A percentile compares a stretch with the other conserved stretches of the same genome.
These are phyloP conservation scores for Umbelopsis sp. DNA, from an alignment of 371 early-diverging fungal species.

Conservation along the genomic window DNA sequence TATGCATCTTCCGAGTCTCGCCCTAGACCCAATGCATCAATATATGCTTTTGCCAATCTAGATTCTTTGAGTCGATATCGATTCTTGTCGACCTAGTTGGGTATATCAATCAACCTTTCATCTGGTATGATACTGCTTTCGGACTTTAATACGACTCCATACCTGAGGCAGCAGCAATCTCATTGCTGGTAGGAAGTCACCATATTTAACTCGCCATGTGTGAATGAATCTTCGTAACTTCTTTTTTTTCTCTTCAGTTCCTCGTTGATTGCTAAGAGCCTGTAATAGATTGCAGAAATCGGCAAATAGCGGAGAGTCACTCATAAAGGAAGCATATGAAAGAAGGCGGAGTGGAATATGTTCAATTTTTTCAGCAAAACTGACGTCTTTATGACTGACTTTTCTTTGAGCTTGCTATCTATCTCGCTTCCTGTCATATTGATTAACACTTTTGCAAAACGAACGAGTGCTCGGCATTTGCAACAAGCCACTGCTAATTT, in stretches of 20 bases:
- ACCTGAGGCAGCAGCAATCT: constrained; percentile 76
- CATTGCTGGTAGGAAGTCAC: constrained; percentile 60
- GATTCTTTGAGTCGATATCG: constrained; percentile 73
- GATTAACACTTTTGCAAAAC: not conserved
- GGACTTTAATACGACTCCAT: constrained; percentile 5
- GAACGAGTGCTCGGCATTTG: not conserved
- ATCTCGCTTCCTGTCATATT: not conserved
- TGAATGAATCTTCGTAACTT: constrained; percentile 30
- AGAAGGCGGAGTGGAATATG: constrained; percentile 12
- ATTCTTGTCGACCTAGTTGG: constrained; percentile 62
- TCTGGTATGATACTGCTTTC: no score
- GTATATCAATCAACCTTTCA: not conserved
- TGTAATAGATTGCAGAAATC: constrained; percentile 28
- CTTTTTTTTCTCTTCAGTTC: constrained; percentile 32
- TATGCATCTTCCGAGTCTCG: constrained; percentile 56
- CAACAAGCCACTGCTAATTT: no score
- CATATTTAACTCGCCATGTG: constrained; percentile 52
- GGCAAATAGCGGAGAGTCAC: constrained; percentile 22
- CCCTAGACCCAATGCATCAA: constrained; percentile 58
- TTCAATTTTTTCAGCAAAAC: not conserved
- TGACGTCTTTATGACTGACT: constrained; percentile 3
- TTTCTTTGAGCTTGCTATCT: not conserved
- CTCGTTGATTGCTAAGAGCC: constrained; percentile 23
- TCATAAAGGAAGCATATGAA: not conserved
- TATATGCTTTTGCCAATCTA: constrained; percentile 65